Base-by-base conservation (phyloP, 179 eudicot genomes). In the Silene noctiflora region DNA sequence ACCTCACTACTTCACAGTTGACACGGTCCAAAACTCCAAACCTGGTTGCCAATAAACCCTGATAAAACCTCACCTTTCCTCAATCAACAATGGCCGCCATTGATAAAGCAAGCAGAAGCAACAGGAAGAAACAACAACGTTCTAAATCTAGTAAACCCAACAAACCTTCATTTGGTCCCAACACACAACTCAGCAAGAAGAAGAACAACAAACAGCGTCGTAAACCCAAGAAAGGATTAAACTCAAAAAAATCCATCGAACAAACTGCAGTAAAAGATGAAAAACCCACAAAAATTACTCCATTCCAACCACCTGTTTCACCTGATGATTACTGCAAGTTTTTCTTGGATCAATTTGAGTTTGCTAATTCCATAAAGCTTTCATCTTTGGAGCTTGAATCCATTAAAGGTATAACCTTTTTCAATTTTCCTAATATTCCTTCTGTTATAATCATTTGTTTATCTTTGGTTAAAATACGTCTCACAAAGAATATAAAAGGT, bases 361-460 rank as follows among this genome's bases (percentile, higher is more conserved):
- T 89, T 16, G 86, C 93, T 10, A 88, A 87, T 79, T 83, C 77
- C 55, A 62, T 84, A 67, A 90, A 81, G 68, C 87, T 94, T 11
- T 94, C 98, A 16, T 85, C 91, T 60, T 87, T 91, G 13, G 98
- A 94, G 79, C 85, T 90, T 42, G 97, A 90, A 6, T 75, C 91
- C 14, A 79, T 91, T 21, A 79, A 81, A 76, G 95, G 92, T 71
- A 48, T 51, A 2, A 21, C 88, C 4, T 25, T 78, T 31, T 71
- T 17, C 14, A 33, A 4, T 33, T 33, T 33, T 33, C 11, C 19
- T 16, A 33, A 3, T 48, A 33, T 19, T 20, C 6, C 42, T 17
- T 39, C 11, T 2, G 11, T 39, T 39, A 6, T 8, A 39, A 1
- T 39, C 46, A 39, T 39, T 39, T 39, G 46, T 39, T 39, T 39